phyloP scores from a whole-genome alignment of 371 early-diverging fungal genomes.

The Encephalitozoon hellem region DNA sequence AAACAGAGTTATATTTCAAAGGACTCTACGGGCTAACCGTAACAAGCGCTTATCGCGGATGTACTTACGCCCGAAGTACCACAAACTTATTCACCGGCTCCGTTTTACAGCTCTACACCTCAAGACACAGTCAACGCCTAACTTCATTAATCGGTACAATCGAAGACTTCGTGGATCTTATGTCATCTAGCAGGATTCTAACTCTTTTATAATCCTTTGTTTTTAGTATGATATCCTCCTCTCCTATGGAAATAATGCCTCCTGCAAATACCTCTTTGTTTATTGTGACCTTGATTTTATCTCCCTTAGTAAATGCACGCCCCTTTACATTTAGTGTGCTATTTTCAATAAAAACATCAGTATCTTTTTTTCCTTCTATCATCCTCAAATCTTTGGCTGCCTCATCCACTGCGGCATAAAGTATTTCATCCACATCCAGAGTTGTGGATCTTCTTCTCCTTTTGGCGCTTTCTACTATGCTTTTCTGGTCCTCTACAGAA shows the following conservation, averaged over 20 bases:
- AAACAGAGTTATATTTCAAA: background rate
- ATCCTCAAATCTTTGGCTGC: background rate
- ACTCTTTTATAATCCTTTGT: slow-evolving; percentile 2
- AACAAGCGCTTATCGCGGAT: too few relatives aligned
- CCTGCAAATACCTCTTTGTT: slow-evolving; percentile 4
- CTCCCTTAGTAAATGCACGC: background rate
- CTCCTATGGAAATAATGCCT: background rate
- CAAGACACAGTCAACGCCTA: background rate
- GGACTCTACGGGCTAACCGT: background rate
- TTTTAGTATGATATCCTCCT: slow-evolving; percentile 18
- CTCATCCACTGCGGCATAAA: background rate
- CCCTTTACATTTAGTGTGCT: background rate
- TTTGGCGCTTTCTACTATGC: background rate
- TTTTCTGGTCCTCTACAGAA: background rate
- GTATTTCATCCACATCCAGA: background rate
- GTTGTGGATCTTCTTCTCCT: slow-evolving; percentile 8
- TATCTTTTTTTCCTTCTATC: background rate
- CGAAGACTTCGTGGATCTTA: background rate
- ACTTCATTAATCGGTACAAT: background rate
- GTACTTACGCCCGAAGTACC: too few relatives aligned
- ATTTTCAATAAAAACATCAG: background rate
- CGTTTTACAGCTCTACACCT: background rate
- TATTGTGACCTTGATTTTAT: background rate
- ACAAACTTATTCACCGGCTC: background rate
- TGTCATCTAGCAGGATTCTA: slow-evolving; percentile 1